Evolutionary conservation across 2,329 filamentous ascomycete species (phyloP).

Genomic region (Blastomyces emzantsi): DNA sequence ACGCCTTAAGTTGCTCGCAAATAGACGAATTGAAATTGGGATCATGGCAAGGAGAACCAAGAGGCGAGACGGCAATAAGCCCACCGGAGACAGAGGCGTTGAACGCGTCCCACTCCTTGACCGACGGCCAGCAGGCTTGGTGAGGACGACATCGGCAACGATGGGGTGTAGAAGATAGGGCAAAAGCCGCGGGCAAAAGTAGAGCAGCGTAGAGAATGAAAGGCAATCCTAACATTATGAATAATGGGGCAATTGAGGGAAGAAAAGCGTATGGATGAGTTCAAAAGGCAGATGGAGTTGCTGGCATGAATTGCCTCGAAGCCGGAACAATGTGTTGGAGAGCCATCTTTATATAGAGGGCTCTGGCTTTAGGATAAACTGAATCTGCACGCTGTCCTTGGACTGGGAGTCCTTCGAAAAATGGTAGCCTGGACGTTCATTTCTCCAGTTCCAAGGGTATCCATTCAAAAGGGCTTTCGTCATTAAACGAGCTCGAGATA

Average conservation of each 20-base stretch:
- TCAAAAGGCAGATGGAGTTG: not conserved
- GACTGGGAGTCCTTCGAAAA: not conserved
- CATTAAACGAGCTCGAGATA: not conserved
- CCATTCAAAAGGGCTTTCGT: not conserved
- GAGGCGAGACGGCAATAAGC: slow-evolving; percentile 45
- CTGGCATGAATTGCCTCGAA: not conserved
- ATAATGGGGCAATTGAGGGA: not conserved
- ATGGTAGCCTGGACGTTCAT: not conserved
- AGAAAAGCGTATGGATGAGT: not conserved
- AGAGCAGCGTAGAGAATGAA: not conserved
- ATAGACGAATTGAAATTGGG: slow-evolving; percentile 37
- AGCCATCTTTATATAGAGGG: not conserved
- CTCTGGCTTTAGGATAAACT: not conserved
- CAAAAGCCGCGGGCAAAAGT: not conserved
- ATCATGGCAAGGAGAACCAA: slow-evolving; percentile 47
- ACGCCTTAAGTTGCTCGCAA: slow-evolving; percentile 29
- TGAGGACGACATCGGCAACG: slow-evolving; percentile 39
- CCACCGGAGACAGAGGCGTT: slow-evolving; percentile 45
- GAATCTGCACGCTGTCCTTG: not conserved
- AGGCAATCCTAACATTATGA: not conserved
- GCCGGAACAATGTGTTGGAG: not conserved
- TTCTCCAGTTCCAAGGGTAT: not conserved
- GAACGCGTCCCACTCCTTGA: slow-evolving; percentile 40
- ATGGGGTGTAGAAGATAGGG: not conserved
- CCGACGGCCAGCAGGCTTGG: slow-evolving; percentile 47